phyloP scores from a whole-genome alignment of 2,329 filamentous ascomycete species.

The Cercospora nicotianae region DNA sequence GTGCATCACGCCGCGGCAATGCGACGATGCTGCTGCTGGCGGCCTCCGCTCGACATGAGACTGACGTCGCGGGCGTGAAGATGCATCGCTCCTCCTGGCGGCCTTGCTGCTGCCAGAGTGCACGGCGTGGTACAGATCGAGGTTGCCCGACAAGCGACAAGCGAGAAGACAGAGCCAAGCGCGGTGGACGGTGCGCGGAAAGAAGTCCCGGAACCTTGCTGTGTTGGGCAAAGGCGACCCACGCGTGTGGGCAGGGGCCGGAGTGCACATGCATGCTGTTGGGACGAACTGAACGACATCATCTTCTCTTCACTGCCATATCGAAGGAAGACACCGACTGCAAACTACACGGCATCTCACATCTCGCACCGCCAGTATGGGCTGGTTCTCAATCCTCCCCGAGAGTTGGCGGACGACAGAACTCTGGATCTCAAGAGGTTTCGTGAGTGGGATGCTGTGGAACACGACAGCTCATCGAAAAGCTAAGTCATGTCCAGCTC shows the following conservation, averaged over 20 bases:
- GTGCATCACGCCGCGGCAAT: background rate
- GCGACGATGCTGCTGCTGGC: background rate
- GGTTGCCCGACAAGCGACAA: no score
- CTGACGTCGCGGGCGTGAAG: no score
- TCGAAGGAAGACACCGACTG: background rate
- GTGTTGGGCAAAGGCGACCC: background rate
- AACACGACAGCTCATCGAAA: slow-evolving; percentile 7
- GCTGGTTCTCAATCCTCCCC: slow-evolving; percentile 65
- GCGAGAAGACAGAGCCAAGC: background rate
- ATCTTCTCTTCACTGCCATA: background rate
- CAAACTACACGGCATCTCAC: background rate
- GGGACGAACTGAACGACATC: background rate
- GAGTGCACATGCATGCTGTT: background rate
- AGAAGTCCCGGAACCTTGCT: background rate
- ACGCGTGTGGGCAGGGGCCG: background rate
- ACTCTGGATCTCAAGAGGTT: slow-evolving; percentile 61
- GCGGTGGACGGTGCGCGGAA: background rate
- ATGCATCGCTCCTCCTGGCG: background rate
- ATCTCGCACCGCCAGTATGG: slow-evolving; percentile 49
- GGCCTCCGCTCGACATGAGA: background rate
- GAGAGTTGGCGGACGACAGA: slow-evolving; percentile 58
- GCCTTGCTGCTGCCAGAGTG: background rate
- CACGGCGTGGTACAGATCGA: no score
- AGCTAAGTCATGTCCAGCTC: slow-evolving; percentile 47
- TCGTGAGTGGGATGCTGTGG: slow-evolving; percentile 51